A percentile compares a stretch with the other conserved stretches of the same genome.
These are phyloP conservation scores for Rhodamnia argentea DNA, from an alignment of 345 rosid genomes.

Conservation along the genomic window DNA sequence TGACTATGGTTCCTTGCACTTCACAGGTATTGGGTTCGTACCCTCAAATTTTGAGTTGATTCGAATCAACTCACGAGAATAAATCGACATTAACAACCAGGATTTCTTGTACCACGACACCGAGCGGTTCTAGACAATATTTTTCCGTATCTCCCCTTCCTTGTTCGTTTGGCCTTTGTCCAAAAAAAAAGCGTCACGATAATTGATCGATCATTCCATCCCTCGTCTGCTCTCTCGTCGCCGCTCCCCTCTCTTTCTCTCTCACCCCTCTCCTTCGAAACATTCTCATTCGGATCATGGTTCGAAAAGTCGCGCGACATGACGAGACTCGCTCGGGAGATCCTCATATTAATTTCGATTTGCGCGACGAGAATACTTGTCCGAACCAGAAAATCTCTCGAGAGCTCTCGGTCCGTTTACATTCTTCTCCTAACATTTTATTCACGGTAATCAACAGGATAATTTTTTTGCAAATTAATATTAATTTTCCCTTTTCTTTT, in stretches of 20 bases:
- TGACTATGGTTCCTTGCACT: neutral
- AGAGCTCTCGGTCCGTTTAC: neutral
- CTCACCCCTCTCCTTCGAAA: neutral
- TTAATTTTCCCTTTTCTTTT: neutral
- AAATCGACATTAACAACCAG: neutral
- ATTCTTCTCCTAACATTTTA: neutral
- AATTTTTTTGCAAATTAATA: no score
- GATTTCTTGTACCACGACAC: neutral
- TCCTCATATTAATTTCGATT: no score
- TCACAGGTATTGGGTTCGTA: fast-evolving
- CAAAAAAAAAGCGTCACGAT: neutral
- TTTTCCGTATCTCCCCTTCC: neutral
- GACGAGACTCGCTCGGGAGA: neutral
- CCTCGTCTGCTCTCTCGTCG: neutral
- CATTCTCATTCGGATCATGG: neutral
- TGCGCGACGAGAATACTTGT: neutral
- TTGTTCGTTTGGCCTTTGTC: neutral
- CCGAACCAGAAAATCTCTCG: no score
- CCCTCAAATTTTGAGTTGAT: neutral
- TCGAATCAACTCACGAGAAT: neutral
- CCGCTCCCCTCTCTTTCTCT: neutral
- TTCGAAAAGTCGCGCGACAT: neutral
- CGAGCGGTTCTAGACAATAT: neutral
- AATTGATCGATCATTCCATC: neutral
- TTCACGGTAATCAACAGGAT: no score